A percentile compares a stretch with the other conserved stretches of the same genome.
Evolutionary conservation across 139 green algal species (phyloP).

Genomic region (Tetraselmis chui): DNA sequence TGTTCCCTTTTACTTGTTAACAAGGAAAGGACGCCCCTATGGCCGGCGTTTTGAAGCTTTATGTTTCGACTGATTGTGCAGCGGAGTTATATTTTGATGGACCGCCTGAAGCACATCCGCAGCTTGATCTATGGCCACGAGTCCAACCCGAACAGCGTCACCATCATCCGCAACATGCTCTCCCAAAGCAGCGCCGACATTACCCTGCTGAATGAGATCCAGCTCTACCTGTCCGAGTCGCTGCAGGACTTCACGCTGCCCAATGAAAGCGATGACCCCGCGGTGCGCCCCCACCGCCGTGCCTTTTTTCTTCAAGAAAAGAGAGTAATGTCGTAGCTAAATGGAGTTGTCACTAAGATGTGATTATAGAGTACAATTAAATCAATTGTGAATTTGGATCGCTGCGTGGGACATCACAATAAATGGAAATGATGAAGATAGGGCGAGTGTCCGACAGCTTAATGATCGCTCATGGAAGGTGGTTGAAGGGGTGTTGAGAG

Average conservation of each 20-base stretch:
- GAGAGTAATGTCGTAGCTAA: too few relatives aligned
- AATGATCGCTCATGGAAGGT: too few relatives aligned
- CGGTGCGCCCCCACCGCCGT: background rate
- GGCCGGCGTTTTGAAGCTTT: too few relatives aligned
- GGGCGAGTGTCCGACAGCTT: too few relatives aligned
- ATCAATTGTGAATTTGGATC: too few relatives aligned
- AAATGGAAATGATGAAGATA: too few relatives aligned
- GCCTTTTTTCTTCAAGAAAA: background rate
- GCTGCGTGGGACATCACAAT: too few relatives aligned
- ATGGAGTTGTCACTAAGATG: too few relatives aligned
- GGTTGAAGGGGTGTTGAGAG: too few relatives aligned
- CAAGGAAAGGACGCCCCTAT: too few relatives aligned
- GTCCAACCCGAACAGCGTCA: constrained; percentile 15
- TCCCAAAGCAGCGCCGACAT: constrained; percentile 18
- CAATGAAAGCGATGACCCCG: background rate
- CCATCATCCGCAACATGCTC: constrained; percentile 11
- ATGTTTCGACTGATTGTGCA: background rate
- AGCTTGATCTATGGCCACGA: constrained; percentile 13
- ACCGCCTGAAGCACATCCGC: constrained; percentile 13
- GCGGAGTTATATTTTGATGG: constrained; percentile 11
- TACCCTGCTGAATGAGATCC: constrained; percentile 19
- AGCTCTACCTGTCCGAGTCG: background rate
- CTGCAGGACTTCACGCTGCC: background rate
- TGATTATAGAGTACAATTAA: too few relatives aligned
- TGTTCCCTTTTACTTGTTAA: too few relatives aligned